Conservation (phyloP, 2,329 filamentous ascomycete species). For the Diaporthe sp. region DNA sequence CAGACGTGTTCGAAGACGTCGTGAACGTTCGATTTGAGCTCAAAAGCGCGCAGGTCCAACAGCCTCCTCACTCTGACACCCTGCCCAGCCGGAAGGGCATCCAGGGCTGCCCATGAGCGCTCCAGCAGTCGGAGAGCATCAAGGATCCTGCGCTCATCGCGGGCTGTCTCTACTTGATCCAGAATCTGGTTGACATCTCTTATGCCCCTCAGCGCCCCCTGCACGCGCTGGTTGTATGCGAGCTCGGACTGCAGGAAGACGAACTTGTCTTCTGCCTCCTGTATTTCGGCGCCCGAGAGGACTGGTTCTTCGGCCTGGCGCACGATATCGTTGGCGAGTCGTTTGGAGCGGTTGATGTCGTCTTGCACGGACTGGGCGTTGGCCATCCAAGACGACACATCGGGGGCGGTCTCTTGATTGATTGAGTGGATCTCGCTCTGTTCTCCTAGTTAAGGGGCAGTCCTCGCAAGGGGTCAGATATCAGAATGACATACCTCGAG, state of each 20-base stretch:
- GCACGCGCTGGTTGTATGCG: slow-evolving; percentile 68
- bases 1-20: slow-evolving; percentile 77
- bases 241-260: slow-evolving; percentile 68
- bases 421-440: slow-evolving; percentile 79
- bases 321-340: slow-evolving; percentile 83
- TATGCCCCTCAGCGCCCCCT: slow-evolving; percentile 60
- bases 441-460: background rate
- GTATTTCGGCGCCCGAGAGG: slow-evolving; percentile 61
- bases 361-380: slow-evolving; percentile 87
- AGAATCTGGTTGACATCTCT: slow-evolving; percentile 70
- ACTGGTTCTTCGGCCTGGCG: slow-evolving; percentile 76
- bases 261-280: slow-evolving; percentile 64
- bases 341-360: slow-evolving; percentile 84
- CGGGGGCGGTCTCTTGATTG: slow-evolving; percentile 80
- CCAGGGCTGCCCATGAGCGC: slow-evolving; percentile 67
- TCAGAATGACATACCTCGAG: slow-evolving; percentile 53
- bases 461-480: background rate
- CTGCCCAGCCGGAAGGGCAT: slow-evolving; percentile 68
- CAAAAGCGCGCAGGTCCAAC: slow-evolving; percentile 71
- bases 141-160: slow-evolving; percentile 64
- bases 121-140: slow-evolving; percentile 68
- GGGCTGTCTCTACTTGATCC: slow-evolving; percentile 68
- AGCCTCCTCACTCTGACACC: slow-evolving; percentile 72
- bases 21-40: slow-evolving; percentile 74
- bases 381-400: slow-evolving; percentile 86